Evolutionary conservation across 176 grass and related monocot genomes (phyloP).

Genomic region (Phoenix dactylifera): DNA sequence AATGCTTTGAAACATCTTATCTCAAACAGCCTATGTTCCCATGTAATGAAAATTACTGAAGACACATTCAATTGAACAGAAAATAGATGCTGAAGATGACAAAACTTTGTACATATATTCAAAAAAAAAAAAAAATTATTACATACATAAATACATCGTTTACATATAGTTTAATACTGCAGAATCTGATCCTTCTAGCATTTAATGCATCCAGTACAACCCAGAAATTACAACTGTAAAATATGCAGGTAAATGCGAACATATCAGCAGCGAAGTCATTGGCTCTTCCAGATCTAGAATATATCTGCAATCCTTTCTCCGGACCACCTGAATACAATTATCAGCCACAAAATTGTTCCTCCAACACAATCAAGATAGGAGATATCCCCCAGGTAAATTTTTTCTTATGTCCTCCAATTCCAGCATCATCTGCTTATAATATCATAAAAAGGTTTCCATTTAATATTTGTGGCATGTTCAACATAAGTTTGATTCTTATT

Average conservation of each 20-base stretch:
- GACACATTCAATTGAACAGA: too few species aligned
- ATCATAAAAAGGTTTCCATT: neutral
- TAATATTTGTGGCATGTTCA: too few species aligned
- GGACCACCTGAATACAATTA: constrained; percentile 70
- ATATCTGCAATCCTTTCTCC: constrained; percentile 86
- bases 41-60: too few species aligned
- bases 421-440: neutral
- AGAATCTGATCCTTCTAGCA: too few species aligned
- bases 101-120: too few species aligned
- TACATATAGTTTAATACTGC: too few species aligned
- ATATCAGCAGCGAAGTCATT: constrained; percentile 54
- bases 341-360: constrained; percentile 62
- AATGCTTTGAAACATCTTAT: too few species aligned
- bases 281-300: constrained; percentile 48
- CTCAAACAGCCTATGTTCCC: too few species aligned
- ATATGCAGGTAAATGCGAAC: constrained; percentile 62
- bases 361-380: constrained; percentile 58
- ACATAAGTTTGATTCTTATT: too few species aligned
- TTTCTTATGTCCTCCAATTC: neutral
- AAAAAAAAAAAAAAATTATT: too few species aligned
- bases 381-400: constrained; percentile 67
- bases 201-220: neutral
- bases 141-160: too few species aligned
- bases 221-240: neutral
- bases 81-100: too few species aligned